Percentiles rank a stretch among this genome's conserved stretches.
Conservation (phyloP, 495 filamentous ascomycete species). For the Penicillium bialowiezense region DNA sequence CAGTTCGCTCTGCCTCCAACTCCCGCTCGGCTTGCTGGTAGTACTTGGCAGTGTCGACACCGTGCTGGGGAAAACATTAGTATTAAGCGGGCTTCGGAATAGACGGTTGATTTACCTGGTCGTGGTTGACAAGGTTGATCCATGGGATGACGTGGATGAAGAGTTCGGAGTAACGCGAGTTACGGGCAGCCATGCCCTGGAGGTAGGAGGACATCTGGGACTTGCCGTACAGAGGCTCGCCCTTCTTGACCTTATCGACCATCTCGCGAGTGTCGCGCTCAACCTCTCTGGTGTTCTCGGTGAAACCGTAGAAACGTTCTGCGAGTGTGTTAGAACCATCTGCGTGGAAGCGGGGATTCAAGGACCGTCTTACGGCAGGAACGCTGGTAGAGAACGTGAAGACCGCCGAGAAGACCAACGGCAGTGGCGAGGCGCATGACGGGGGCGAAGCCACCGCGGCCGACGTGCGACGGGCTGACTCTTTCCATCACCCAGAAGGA, state of each 20-base stretch:
- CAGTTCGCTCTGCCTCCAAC: conserved; percentile 68
- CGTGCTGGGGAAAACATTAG: conserved; percentile 58
- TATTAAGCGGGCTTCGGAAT: background rate
- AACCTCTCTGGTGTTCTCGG: conserved; percentile 84
- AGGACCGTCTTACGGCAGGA: conserved; percentile 55
- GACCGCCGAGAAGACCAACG: conserved; percentile 71
- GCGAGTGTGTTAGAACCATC: conserved; percentile 14
- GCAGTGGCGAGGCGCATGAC: conserved; percentile 74
- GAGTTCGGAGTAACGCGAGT: conserved; percentile 84
- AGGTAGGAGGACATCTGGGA: conserved; percentile 76
- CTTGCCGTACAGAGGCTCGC: conserved; percentile 85
- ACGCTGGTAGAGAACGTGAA: conserved; percentile 75
- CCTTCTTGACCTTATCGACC: conserved; percentile 89
- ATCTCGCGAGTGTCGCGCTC: conserved; percentile 98
- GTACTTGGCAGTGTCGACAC: conserved; percentile 97
- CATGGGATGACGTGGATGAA: conserved; percentile 83
- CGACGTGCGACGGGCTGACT: conserved; percentile 75
- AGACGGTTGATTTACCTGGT: conserved; percentile 51
- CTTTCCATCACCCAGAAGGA: conserved; percentile 76
- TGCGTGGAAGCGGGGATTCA: background rate
- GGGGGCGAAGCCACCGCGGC: conserved; percentile 73
- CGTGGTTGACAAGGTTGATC: conserved; percentile 98
- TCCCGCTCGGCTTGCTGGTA: conserved; percentile 95
- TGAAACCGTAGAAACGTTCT: conserved; percentile 87
- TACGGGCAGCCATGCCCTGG: conserved; percentile 89